Conservation (phyloP, 2,329 filamentous ascomycete species). For the Colletotrichum neosansevieriae region DNA sequence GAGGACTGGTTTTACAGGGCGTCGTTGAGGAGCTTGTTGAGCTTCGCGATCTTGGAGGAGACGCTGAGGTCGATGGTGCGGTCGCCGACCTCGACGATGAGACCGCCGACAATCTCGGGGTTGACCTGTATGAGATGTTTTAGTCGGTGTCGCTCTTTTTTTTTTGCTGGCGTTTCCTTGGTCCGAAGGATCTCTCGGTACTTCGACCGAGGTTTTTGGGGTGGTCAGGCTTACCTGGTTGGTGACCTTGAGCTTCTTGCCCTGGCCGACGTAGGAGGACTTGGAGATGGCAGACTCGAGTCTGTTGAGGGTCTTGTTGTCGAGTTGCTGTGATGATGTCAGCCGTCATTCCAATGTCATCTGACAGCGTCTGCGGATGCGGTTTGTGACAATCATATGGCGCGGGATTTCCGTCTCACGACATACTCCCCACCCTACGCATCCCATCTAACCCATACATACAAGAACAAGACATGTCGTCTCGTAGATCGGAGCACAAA, state of each 20-base stretch:
- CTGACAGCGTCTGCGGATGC: neutral
- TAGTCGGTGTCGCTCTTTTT: neutral
- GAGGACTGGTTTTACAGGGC: conserved; percentile 79
- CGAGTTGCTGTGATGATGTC: conserved; percentile 73
- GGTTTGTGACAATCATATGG: neutral
- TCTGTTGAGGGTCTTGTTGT: conserved; percentile 85
- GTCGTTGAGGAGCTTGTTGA: conserved; percentile 99
- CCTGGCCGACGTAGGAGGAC: conserved; percentile 86
- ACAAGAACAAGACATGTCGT: no score
- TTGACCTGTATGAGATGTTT: conserved; percentile 73
- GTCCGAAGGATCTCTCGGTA: conserved; percentile 4
- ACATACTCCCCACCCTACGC: neutral
- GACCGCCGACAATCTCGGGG: conserved; percentile 91
- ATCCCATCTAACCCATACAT: neutral
- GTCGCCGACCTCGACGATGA: conserved; percentile 96
- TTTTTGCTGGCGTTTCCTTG: neutral
- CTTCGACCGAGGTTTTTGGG: neutral
- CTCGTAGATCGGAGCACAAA: neutral
- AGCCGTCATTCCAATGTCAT: conserved; percentile 37
- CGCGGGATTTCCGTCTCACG: neutral
- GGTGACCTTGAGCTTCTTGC: conserved; percentile 98
- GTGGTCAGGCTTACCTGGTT: conserved; percentile 72
- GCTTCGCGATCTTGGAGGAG: conserved; percentile 92
- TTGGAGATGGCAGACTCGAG: conserved; percentile 91
- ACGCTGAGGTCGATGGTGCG: conserved; percentile 98